These are phyloP conservation scores for Pseudoscleropodium purum DNA, from an alignment of 225 moss, liverwort and hornwort genomes.

Conservation along the genomic window DNA sequence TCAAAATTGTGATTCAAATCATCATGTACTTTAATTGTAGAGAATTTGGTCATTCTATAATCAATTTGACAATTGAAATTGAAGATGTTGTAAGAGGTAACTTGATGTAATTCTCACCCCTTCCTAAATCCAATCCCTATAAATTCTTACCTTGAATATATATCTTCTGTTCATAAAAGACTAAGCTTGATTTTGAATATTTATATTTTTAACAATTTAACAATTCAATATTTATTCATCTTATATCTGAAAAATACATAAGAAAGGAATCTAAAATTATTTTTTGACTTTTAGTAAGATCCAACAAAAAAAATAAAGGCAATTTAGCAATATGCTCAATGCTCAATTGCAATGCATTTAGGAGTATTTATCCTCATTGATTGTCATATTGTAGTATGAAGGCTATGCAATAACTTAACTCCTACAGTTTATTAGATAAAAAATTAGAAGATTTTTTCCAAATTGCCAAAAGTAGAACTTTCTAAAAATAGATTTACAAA, in stretches of 20 bases:
- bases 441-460: too few species aligned
- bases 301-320: not conserved
- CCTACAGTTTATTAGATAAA: too few species aligned
- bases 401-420: not conserved
- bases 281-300: not conserved
- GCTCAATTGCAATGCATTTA: not conserved
- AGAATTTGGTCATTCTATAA: too few species aligned
- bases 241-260: accelerated
- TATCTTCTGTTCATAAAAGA: not conserved
- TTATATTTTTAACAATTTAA: not conserved
- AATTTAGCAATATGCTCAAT: not conserved
- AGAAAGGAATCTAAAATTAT: not conserved
- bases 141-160: not conserved
- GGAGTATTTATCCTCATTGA: not conserved
- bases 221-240: not conserved
- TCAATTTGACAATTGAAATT: not conserved
- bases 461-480: too few species aligned
- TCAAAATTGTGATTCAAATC: not conserved
- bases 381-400: not conserved
- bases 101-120: not conserved
- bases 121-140: too few species aligned
- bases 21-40: not conserved
- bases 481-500: not conserved
- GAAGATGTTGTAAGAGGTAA: not conserved
- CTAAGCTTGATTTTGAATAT: accelerated